Conservation (phyloP, 192 early-diverging fungal genomes). For the Coemansia sp. region DNA sequence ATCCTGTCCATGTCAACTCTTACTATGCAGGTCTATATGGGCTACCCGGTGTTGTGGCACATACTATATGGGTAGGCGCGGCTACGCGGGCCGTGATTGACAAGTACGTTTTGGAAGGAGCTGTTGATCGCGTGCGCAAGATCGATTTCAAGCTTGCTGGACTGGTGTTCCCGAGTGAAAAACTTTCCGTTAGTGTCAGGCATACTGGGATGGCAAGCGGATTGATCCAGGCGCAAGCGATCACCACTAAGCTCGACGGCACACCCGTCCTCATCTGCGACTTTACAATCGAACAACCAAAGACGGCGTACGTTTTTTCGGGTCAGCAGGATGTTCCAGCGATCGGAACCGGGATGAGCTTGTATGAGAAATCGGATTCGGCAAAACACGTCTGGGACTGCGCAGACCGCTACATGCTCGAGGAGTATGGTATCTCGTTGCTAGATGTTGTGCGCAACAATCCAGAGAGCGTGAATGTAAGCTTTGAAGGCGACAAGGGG, state of each 20-base stretch:
- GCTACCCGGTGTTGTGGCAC: slow-evolving; percentile 87
- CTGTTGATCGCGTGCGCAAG: slow-evolving; percentile 76
- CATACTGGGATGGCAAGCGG: slow-evolving; percentile 94
- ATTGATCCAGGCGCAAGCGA: slow-evolving; percentile 85
- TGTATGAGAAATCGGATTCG: slow-evolving; percentile 81
- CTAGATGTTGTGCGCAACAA: slow-evolving; percentile 88
- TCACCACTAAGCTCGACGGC: slow-evolving; percentile 76
- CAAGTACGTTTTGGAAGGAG: slow-evolving; percentile 80
- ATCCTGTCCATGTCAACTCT: slow-evolving; percentile 91
- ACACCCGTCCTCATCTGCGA: slow-evolving; percentile 64
- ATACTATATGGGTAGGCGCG: slow-evolving; percentile 93
- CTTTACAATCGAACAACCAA: slow-evolving; percentile 89
- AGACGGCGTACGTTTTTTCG: slow-evolving; percentile 90
- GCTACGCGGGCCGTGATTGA: slow-evolving; percentile 92
- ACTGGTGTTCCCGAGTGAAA: slow-evolving; percentile 87
- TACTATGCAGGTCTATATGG: slow-evolving; percentile 86
- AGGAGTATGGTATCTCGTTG: slow-evolving; percentile 85
- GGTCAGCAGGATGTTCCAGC: slow-evolving; percentile 90
- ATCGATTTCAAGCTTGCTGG: slow-evolving; percentile 79
- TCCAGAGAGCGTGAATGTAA: slow-evolving; percentile 52
- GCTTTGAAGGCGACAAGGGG: slow-evolving; percentile 25
- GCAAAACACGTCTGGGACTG: slow-evolving; percentile 88
- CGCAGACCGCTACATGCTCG: slow-evolving; percentile 80
- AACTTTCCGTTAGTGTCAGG: slow-evolving; percentile 75
- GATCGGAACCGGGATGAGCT: slow-evolving; percentile 91